These are phyloP conservation scores for Lantana camara DNA, from an alignment of 257 asterid genomes.

Conservation along the genomic window DNA sequence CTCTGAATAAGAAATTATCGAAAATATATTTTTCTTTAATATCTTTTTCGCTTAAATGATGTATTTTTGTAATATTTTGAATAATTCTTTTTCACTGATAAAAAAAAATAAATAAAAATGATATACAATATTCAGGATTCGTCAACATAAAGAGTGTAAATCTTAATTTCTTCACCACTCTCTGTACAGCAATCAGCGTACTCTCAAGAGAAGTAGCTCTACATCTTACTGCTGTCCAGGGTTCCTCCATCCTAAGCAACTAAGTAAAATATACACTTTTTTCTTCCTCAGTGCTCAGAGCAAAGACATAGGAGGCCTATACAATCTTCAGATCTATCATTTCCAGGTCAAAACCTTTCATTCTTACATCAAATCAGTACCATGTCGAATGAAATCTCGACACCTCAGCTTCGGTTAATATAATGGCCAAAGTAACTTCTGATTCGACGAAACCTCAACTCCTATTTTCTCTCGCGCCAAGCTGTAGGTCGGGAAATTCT, in stretches of 20 bases:
- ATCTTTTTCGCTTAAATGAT: too few relatives aligned
- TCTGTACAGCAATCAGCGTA: conserved; percentile 45
- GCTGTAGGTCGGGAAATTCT: too few relatives aligned
- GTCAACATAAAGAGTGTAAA: conserved; percentile 14
- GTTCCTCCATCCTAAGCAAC: conserved; percentile 43
- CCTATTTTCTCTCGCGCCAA: too few relatives aligned
- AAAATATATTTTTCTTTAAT: too few relatives aligned
- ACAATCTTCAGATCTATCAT: conserved; percentile 43
- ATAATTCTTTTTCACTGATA: too few relatives aligned
- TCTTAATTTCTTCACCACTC: conserved; percentile 19
- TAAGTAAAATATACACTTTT: conserved; percentile 53
- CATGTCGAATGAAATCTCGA: conserved; percentile 27
- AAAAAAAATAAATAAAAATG: neutral
- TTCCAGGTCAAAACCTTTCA: conserved; percentile 36
- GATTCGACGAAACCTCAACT: conserved; percentile 31
- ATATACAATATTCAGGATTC: neutral
- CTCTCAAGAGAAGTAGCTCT: conserved; percentile 36
- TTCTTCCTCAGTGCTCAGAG: too few relatives aligned
- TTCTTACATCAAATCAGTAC: conserved; percentile 35
- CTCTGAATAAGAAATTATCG: too few relatives aligned
- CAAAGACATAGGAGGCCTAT: conserved; percentile 48
- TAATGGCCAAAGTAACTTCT: neutral
- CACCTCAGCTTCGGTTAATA: conserved; percentile 29
- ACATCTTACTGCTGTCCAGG: conserved; percentile 46
- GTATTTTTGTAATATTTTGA: too few relatives aligned